A percentile compares a stretch with the other conserved stretches of the same genome.
Evolutionary conservation across 2,329 filamentous ascomycete genomes (phyloP).

Genomic region (Pezicula neosporulosa): DNA sequence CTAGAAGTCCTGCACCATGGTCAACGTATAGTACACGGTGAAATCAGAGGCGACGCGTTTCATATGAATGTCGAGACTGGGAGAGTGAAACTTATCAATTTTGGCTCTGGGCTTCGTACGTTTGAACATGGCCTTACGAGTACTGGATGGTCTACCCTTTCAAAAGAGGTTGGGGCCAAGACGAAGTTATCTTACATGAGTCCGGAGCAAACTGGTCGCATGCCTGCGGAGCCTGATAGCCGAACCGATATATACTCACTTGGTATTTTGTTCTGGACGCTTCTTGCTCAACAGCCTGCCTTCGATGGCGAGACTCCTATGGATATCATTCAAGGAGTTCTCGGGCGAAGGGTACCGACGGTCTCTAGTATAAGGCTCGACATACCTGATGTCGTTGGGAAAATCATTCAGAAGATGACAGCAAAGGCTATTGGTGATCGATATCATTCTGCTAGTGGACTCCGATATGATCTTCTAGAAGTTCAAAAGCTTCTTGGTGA

Average conservation of each 20-base stretch:
- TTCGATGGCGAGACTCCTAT: slow-evolving; percentile 79
- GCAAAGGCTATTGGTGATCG: slow-evolving; percentile 83
- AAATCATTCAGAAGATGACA: slow-evolving; percentile 88
- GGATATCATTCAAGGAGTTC: slow-evolving; percentile 87
- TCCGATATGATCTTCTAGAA: slow-evolving; percentile 75
- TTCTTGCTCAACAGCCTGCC: slow-evolving; percentile 74
- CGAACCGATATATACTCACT: slow-evolving; percentile 93
- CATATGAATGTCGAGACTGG: slow-evolving; percentile 73
- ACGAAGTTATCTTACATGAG: slow-evolving; percentile 90
- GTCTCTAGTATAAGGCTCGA: slow-evolving; percentile 77
- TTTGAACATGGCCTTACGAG: slow-evolving; percentile 89
- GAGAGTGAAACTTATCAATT: slow-evolving; percentile 75
- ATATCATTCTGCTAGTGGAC: slow-evolving; percentile 84
- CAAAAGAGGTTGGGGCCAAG: slow-evolving; percentile 79
- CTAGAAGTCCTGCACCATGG: slow-evolving; percentile 89
- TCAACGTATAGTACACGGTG: slow-evolving; percentile 82
- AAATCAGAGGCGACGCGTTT: slow-evolving; percentile 87
- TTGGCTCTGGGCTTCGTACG: slow-evolving; percentile 80
- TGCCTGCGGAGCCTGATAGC: slow-evolving; percentile 87
- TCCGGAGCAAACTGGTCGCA: slow-evolving; percentile 89
- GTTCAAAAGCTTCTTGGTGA: slow-evolving; percentile 72
- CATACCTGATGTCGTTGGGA: slow-evolving; percentile 76
- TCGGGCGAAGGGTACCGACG: slow-evolving; percentile 73
- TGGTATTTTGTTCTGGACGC: slow-evolving; percentile 84
- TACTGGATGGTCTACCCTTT: slow-evolving; percentile 80